These are phyloP conservation scores for Euphrasia arctica DNA, from an alignment of 305 asterid genomes.

Conservation along the genomic window DNA sequence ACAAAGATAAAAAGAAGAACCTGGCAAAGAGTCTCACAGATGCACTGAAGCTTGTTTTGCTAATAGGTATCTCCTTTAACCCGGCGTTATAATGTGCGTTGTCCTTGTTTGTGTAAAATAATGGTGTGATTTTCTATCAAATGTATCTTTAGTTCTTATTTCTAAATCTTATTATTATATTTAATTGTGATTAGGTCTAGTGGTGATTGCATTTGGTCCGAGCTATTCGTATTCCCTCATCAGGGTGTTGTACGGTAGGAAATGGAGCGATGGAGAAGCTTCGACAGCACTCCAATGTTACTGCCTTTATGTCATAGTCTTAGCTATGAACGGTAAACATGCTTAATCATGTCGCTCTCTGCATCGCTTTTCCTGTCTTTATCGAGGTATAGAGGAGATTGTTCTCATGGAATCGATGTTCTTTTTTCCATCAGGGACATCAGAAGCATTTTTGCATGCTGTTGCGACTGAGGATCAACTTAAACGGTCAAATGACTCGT, in stretches of 20 bases:
- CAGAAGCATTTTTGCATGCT: slow-evolving; percentile 96
- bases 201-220: slow-evolving; percentile 89
- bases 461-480: slow-evolving; percentile 85
- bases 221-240: slow-evolving; percentile 94
- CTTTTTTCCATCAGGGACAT: slow-evolving; percentile 60
- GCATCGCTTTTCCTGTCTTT: slow-evolving; percentile 10
- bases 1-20: slow-evolving; percentile 46
- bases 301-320: slow-evolving; percentile 72
- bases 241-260: slow-evolving; percentile 78
- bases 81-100: slow-evolving; percentile 8
- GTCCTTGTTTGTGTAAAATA: background rate
- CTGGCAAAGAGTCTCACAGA: slow-evolving; percentile 72
- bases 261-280: slow-evolving; percentile 99
- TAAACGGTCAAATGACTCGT: slow-evolving; percentile 68
- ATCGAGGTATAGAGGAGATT: background rate
- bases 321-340: slow-evolving; percentile 89
- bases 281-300: slow-evolving; percentile 74
- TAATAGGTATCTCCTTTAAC: slow-evolving; percentile 56
- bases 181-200: slow-evolving; percentile 50
- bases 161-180: slow-evolving; percentile 20
- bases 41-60: slow-evolving; percentile 91
- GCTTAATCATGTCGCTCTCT: background rate
- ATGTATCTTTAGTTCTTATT: slow-evolving; percentile 12
- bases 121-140: slow-evolving; percentile 15
- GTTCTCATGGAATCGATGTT: background rate